Percentiles rank a stretch among this genome's conserved stretches.
Conservation (phyloP, 768 basidiomycete species). For the Russula sp. region DNA sequence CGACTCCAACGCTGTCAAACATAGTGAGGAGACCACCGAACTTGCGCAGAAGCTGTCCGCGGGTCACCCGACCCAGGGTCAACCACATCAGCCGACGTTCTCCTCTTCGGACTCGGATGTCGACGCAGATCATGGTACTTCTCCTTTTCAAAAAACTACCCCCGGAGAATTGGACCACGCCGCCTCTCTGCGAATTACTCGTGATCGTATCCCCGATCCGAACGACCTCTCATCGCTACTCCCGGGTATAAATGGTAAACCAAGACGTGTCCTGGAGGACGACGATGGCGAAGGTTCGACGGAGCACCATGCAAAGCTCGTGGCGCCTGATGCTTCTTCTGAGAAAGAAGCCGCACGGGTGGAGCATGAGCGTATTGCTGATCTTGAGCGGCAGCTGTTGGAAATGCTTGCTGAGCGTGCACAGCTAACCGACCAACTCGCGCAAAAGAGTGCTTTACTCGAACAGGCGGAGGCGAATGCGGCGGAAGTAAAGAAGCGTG, state of each 20-base stretch:
- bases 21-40: conserved; percentile 33
- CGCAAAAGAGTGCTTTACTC: conserved; percentile 64
- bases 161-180: conserved; percentile 29
- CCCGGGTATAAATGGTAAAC: conserved; percentile 31
- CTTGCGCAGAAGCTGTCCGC: conserved; percentile 50
- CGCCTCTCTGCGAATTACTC: not conserved
- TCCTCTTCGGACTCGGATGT: no score
- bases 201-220: conserved; percentile 28
- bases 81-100: no score
- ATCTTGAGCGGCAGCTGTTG: conserved; percentile 45
- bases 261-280: conserved; percentile 44
- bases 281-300: conserved; percentile 49
- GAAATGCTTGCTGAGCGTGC: conserved; percentile 46
- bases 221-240: conserved; percentile 41
- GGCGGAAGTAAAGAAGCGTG: no score
- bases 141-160: conserved; percentile 40
- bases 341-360: conserved; percentile 62
- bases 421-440: conserved; percentile 68
- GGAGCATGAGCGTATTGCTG: conserved; percentile 59
- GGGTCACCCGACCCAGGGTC: not conserved
- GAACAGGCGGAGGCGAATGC: no score
- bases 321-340: conserved; percentile 60
- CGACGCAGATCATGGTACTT: conserved; percentile 59
- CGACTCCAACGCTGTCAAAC: conserved; percentile 50
- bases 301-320: conserved; percentile 70